These are phyloP conservation scores for Leucocoprinus birnbaumii DNA, from an alignment of 768 basidiomycete genomes.

Conservation along the genomic window DNA sequence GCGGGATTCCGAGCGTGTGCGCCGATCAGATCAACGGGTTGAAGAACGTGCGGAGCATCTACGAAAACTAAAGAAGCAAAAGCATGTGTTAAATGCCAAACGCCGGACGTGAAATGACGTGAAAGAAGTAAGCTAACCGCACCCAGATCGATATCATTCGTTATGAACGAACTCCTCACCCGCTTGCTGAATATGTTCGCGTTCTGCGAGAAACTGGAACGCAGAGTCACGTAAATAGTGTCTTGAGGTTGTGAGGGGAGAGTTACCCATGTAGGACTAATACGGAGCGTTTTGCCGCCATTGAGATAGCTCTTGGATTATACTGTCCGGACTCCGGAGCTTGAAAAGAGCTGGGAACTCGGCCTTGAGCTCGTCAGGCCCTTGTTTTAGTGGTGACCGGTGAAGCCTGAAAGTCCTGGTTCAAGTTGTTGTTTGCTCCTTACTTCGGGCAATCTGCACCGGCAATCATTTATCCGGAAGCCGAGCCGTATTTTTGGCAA, in stretches of 20 bases:
- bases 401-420: too few relatives aligned
- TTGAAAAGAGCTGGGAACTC: too few relatives aligned
- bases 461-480: too few relatives aligned
- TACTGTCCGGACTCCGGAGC: too few relatives aligned
- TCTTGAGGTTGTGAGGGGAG: background rate
- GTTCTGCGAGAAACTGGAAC: constrained; percentile 67
- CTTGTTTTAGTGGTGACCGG: too few relatives aligned
- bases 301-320: background rate
- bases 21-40: constrained; percentile 54
- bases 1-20: constrained; percentile 17
- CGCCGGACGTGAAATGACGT: background rate
- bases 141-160: constrained; percentile 67
- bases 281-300: constrained; percentile 27
- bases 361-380: too few relatives aligned
- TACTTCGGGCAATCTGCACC: too few relatives aligned
- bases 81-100: background rate
- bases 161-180: constrained; percentile 40
- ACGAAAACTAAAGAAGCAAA: constrained; percentile 59
- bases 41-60: constrained; percentile 66
- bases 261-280: constrained; percentile 42
- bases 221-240: background rate
- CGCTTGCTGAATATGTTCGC: constrained; percentile 68
- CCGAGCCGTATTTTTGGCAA: too few relatives aligned
- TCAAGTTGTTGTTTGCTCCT: too few relatives aligned
- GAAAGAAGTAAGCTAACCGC: constrained; percentile 10